Percentiles rank a stretch among this genome's conserved stretches.
Conservation (phyloP, 1,139 yeast species). For the Trichomonascaceae sp. region DNA sequence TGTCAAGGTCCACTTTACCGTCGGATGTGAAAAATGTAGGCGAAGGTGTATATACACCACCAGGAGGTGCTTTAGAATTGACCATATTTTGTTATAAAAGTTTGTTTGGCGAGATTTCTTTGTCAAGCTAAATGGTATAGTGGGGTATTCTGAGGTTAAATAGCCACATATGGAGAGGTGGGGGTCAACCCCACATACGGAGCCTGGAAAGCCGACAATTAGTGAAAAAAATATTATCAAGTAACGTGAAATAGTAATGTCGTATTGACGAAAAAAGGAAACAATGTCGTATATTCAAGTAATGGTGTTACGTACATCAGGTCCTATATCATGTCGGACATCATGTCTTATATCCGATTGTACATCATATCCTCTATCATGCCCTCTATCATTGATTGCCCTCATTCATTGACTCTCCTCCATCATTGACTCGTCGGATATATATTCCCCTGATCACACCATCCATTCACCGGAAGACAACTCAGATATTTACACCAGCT, state of each 20-base stretch:
- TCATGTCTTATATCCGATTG: no score
- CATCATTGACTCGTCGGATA: slow-evolving; percentile 8
- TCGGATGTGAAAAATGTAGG: slow-evolving; percentile 43
- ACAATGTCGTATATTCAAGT: no score
- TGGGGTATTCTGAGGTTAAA: neutral
- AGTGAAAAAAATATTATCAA: no score
- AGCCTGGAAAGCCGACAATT: no score
- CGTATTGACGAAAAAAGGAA: no score
- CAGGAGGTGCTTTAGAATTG: slow-evolving; percentile 17
- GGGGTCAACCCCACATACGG: neutral
- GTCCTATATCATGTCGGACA: neutral
- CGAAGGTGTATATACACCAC: slow-evolving; percentile 45
- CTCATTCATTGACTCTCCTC: no score
- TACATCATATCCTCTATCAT: no score
- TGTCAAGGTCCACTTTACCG: slow-evolving; percentile 36
- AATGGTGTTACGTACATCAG: neutral
- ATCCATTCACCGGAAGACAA: slow-evolving; percentile 64
- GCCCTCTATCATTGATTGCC: no score
- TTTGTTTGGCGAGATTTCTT: neutral
- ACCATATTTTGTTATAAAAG: neutral
- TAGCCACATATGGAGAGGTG: neutral
- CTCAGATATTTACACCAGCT: slow-evolving; percentile 70
- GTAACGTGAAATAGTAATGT: neutral
- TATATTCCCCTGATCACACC: slow-evolving; percentile 63
- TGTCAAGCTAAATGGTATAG: neutral